Conservation (phyloP, 805 yeast genomes). For the Hanseniaspora singularis region DNA sequence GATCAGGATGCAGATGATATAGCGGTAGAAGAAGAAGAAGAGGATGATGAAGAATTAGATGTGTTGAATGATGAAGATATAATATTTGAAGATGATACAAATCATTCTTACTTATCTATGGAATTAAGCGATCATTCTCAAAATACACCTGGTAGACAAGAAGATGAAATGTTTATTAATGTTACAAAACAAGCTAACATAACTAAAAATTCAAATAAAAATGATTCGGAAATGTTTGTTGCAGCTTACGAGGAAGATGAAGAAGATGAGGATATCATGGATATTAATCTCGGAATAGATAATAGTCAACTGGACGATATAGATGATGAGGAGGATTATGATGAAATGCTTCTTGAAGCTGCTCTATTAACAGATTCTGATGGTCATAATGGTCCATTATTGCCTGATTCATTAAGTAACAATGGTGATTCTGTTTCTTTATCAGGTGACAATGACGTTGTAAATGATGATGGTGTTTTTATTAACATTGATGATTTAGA, state of each 20-base stretch:
- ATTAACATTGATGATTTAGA: constrained; percentile 31
- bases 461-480: constrained; percentile 33
- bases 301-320: constrained; percentile 24
- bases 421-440: constrained; percentile 19
- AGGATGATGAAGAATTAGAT: constrained; percentile 8
- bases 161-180: not conserved
- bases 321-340: constrained; percentile 24
- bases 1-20: constrained; percentile 19
- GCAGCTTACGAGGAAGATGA: constrained; percentile 20
- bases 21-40: constrained; percentile 7
- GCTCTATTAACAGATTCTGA: constrained; percentile 29
- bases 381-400: constrained; percentile 23
- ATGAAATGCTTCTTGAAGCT: constrained; percentile 27
- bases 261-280: constrained; percentile 29
- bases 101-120: too few species aligned
- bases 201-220: constrained; percentile 14
- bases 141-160: not conserved
- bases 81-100: not conserved
- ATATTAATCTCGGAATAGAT: constrained; percentile 27
- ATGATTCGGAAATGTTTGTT: constrained; percentile 24
- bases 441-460: constrained; percentile 28
- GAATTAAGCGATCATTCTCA: too few species aligned
- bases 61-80: constrained; percentile 4
- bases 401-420: constrained; percentile 18
- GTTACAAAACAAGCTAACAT: not conserved